Conservation (phyloP, 2,329 filamentous ascomycete species). For the Elsinoe necatrix region DNA sequence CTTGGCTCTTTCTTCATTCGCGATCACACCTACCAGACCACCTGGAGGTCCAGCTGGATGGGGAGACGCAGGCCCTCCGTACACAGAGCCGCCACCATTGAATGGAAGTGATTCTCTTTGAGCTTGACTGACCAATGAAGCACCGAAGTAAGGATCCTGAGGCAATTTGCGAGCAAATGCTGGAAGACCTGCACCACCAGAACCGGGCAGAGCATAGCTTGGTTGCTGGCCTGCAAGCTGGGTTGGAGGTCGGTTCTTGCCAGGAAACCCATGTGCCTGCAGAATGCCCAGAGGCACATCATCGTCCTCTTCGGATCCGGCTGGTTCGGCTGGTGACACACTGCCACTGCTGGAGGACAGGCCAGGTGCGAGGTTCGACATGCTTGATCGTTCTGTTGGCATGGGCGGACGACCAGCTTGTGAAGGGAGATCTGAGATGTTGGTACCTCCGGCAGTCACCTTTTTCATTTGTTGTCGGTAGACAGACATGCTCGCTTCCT, state of each 20-base stretch:
- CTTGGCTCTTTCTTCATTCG: conserved; percentile 69
- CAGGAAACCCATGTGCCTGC: conserved; percentile 80
- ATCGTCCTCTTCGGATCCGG: conserved; percentile 66
- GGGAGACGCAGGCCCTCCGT: conserved; percentile 27
- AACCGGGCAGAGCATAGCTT: conserved; percentile 40
- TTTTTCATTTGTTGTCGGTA: conserved; percentile 97
- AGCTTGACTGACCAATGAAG: conserved; percentile 62
- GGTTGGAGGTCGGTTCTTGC: conserved; percentile 64
- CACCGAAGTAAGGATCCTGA: conserved; percentile 75
- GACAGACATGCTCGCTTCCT: conserved; percentile 81
- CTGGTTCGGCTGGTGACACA: conserved; percentile 23
- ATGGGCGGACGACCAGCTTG: conserved; percentile 45
- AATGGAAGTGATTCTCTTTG: conserved; percentile 69
- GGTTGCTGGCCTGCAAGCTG: conserved; percentile 50
- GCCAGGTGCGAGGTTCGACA: conserved; percentile 19
- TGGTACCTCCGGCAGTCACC: conserved; percentile 65
- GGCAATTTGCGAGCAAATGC: conserved; percentile 77
- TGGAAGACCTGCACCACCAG: conserved; percentile 47
- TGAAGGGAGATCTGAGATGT: conserved; percentile 36
- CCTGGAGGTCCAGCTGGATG: conserved; percentile 50
- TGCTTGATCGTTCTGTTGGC: conserved; percentile 45
- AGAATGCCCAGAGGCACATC: conserved; percentile 80
- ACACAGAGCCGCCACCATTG: conserved; percentile 33
- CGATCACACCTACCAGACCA: conserved; percentile 81
- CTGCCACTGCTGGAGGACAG: conserved; percentile 7